Conservation (phyloP, 129 eudicot species). For the Chrysanthemum seticuspe region DNA sequence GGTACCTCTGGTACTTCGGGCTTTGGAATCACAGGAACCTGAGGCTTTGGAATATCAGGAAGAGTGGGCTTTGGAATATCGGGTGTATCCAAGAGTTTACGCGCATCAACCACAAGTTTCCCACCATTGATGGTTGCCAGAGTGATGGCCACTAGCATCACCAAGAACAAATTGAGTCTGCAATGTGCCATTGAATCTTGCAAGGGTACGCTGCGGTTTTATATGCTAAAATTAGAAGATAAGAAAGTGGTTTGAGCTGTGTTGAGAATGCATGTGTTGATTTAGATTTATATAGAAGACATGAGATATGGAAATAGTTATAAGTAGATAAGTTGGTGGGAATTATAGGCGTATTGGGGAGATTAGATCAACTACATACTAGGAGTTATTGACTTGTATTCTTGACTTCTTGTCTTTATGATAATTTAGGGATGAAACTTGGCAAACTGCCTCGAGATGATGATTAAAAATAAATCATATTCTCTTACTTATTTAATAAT, state of each 20-base stretch:
- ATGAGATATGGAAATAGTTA: background rate
- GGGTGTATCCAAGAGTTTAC: slow-evolving; percentile 21
- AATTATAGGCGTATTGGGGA: background rate
- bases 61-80: slow-evolving; percentile 12
- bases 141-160: slow-evolving; percentile 15
- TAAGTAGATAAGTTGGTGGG: background rate
- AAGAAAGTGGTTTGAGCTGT: slow-evolving; percentile 6
- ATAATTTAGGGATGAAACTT: no score
- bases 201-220: background rate
- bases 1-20: slow-evolving; percentile 15
- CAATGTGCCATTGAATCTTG: slow-evolving; percentile 19
- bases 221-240: background rate
- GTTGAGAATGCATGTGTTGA: slow-evolving; percentile 3
- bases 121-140: slow-evolving; percentile 18
- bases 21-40: slow-evolving; percentile 17
- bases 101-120: slow-evolving; percentile 10
- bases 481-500: no score
- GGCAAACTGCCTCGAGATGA: no score
- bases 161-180: slow-evolving; percentile 3
- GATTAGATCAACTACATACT: slow-evolving; percentile 25
- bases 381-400: no score
- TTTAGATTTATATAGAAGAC: slow-evolving; percentile 19
- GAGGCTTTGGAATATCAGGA: slow-evolving; percentile 8
- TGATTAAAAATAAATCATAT: no score
- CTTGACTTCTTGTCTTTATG: no score